Evolutionary conservation across 768 basidiomycete genomes (phyloP).

Genomic region (Boletus rubropictus): DNA sequence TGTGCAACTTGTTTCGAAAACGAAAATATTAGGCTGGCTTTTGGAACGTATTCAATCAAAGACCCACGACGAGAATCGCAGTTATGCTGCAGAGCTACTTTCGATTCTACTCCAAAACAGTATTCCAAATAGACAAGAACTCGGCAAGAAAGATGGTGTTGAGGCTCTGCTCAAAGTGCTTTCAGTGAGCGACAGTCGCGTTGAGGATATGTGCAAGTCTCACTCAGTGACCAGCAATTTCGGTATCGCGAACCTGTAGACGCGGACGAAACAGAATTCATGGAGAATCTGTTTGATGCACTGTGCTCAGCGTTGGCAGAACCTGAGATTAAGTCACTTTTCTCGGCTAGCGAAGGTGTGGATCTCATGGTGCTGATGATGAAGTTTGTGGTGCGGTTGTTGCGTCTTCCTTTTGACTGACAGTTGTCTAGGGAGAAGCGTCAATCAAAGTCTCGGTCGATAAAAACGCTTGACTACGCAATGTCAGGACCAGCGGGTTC

Average conservation of each 20-base stretch:
- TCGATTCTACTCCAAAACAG: conserved; percentile 83
- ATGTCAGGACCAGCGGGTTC: conserved; percentile 73
- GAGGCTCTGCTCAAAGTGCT: conserved; percentile 70
- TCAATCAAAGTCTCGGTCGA: conserved; percentile 72
- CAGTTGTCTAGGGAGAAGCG: conserved; percentile 61
- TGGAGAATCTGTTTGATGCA: conserved; percentile 94
- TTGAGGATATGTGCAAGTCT: conserved; percentile 6
- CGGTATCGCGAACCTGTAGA: conserved; percentile 78
- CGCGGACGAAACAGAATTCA: conserved; percentile 91
- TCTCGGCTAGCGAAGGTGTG: conserved; percentile 87
- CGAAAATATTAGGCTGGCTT: conserved; percentile 73
- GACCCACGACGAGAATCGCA: conserved; percentile 81
- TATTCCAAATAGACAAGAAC: conserved; percentile 56
- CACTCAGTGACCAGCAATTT: conserved; percentile 58
- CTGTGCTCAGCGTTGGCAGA: conserved; percentile 84
- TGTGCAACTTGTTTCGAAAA: conserved; percentile 62
- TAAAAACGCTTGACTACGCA: conserved; percentile 89
- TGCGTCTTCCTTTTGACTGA: conserved; percentile 1
- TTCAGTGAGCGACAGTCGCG: conserved; percentile 53
- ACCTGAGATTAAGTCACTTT: conserved; percentile 68
- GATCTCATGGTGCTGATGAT: conserved; percentile 98
- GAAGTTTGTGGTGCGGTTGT: conserved; percentile 54
- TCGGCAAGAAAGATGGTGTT: conserved; percentile 73
- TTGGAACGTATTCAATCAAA: conserved; percentile 68
- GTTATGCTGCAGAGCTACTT: conserved; percentile 91